Conservation (phyloP, 1,284 basidiomycete species). For the Tilletia walkeri region DNA sequence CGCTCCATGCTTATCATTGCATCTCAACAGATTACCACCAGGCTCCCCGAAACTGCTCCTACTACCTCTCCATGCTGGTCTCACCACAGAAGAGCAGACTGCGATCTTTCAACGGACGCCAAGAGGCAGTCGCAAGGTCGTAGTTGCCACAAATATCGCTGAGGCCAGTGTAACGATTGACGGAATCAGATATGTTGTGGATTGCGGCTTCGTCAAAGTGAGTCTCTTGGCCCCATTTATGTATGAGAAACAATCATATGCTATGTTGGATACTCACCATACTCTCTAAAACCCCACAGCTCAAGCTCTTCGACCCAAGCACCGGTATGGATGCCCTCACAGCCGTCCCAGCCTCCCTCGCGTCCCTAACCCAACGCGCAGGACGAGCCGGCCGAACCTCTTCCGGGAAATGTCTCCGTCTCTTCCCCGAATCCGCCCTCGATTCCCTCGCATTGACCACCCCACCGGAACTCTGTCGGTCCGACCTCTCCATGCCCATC, state of each 20-base stretch:
- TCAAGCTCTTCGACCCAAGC: slow-evolving; percentile 50
- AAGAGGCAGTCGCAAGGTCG: slow-evolving; percentile 76
- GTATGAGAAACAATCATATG: not conserved
- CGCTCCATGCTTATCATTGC: not conserved
- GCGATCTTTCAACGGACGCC: slow-evolving; percentile 67
- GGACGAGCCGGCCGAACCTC: slow-evolving; percentile 61
- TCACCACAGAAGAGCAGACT: slow-evolving; percentile 80
- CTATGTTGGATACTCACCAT: too few species aligned
- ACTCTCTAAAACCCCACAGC: slow-evolving; percentile 23
- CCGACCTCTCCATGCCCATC: slow-evolving; percentile 81
- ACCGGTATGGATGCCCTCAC: slow-evolving; percentile 55
- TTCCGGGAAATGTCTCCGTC: slow-evolving; percentile 84
- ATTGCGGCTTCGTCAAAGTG: slow-evolving; percentile 92
- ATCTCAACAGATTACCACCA: slow-evolving; percentile 65
- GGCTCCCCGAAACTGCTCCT: slow-evolving; percentile 59
- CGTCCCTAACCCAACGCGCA: slow-evolving; percentile 56
- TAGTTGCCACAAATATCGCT: slow-evolving; percentile 92
- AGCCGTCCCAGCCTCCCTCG: slow-evolving; percentile 53
- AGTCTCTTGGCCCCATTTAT: slow-evolving; percentile 26
- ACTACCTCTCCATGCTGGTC: slow-evolving; percentile 81
- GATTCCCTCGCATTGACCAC: slow-evolving; percentile 67
- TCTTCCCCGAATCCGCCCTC: slow-evolving; percentile 73
- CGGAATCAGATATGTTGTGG: slow-evolving; percentile 90
- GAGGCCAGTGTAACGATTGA: slow-evolving; percentile 97
- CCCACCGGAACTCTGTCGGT: slow-evolving; percentile 82